phyloP scores from a whole-genome alignment of 176 grass and related monocot species.

The Coix lacrymajobi region DNA sequence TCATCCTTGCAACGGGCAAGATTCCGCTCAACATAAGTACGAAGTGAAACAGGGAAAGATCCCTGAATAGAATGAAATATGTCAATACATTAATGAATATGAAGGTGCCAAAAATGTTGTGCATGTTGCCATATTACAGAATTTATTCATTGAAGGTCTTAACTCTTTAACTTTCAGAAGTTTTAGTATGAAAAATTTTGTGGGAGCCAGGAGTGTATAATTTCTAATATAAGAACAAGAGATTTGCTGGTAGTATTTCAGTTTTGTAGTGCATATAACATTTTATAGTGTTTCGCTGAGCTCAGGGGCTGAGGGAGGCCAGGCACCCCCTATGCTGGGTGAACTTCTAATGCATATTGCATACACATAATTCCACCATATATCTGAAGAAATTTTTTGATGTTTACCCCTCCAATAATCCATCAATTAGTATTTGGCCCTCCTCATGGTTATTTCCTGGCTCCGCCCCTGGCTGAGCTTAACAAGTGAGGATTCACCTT shows the following conservation, averaged over 20 bases:
- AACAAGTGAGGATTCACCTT: slow-evolving; percentile 5
- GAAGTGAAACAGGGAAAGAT: slow-evolving; percentile 70
- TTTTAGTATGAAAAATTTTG: background rate
- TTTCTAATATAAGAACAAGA: background rate
- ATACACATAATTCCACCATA: too few relatives aligned
- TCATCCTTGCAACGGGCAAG: slow-evolving; percentile 85
- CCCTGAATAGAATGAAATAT: slow-evolving; percentile 41
- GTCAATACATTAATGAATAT: slow-evolving; percentile 15
- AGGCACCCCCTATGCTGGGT: too few relatives aligned
- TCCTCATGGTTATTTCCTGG: too few relatives aligned
- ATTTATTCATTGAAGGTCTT: background rate
- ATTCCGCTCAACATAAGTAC: slow-evolving; percentile 71
- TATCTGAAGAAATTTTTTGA: too few relatives aligned
- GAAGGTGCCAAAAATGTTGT: background rate
- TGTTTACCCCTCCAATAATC: too few relatives aligned
- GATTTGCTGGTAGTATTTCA: background rate
- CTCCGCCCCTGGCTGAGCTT: too few relatives aligned
- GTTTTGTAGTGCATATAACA: background rate
- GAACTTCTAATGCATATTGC: too few relatives aligned
- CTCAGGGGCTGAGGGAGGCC: too few relatives aligned
- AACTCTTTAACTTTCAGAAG: background rate
- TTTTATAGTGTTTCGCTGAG: background rate
- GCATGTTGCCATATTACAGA: background rate
- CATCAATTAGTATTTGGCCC: too few relatives aligned
- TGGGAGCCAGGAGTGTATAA: background rate